Evolutionary conservation across 2,329 filamentous ascomycete genomes (phyloP), one percentile per base, ranked within the genome.

Genomic region (Fusarium secorum): DNA sequence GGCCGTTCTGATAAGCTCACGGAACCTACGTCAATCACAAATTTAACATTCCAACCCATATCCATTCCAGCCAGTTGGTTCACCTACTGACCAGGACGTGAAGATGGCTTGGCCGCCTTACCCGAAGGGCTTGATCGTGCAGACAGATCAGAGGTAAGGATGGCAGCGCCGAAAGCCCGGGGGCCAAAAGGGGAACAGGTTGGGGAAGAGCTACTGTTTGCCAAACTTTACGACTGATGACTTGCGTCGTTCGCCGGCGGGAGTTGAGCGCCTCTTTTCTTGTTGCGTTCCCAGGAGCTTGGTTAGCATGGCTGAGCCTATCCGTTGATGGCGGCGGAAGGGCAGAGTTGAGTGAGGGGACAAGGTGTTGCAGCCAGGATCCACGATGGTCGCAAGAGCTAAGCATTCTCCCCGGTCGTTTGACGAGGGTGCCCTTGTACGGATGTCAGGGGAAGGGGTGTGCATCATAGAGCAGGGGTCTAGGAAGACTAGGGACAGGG

Each of bases 251-350:
- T 41, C 57, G 56, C 66, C 28, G 74, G 62, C 65, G 72, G 72
- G 73, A 75, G 69, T 74, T 66, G 66, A 70, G 74, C 73, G 74
- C 75, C 76, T 76, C 75, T 52, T 66, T 71, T 57, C 63, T 71
- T 44, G 66, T 73, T 70, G 74, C 63, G 75, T 76, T 75, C 74
- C 77, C 76, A 77, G 66, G 67, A 69, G 62, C 55, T 78, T 75
- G 77, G 77, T 77, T 77, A 74, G 75, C 75, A 77, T 78, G 75
- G 77, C 77, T 78, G 75, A 76, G 70, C 75, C 71, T 78, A 77
- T 77, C 76, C 77, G 76, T 76, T 59, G 60, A 78, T 78, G 76
- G 77, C 75, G 72, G 72, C 75, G 75, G 77, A 76, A 76, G 65
- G 67, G 73, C 67, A 64, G 32, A 65, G 57, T 63, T 17, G 64